Evolutionary conservation across 23 red algal species (phyloP).

Genomic region (Agarophyton chilense): DNA sequence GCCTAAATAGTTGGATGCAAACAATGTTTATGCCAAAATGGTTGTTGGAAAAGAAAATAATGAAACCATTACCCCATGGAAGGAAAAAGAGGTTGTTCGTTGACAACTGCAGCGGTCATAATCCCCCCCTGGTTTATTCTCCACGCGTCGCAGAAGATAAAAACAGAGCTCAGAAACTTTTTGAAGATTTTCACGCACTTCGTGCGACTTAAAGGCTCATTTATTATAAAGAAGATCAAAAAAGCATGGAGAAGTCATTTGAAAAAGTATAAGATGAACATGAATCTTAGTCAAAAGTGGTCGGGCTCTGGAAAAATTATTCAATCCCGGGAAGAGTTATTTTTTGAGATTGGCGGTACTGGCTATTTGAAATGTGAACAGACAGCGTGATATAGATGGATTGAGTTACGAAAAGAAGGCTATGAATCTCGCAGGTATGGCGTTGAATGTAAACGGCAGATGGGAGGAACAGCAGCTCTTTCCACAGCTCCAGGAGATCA

Average conservation of each 20-base stretch:
- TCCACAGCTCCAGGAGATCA: background rate
- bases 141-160: background rate
- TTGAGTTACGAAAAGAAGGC: background rate
- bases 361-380: background rate
- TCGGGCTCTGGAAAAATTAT: background rate
- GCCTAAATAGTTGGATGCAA: constrained; percentile 36
- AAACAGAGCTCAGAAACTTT: constrained; percentile 26
- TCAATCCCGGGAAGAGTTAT: constrained; percentile 24
- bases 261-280: constrained; percentile 3
- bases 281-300: background rate
- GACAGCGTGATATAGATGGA: background rate
- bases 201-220: constrained; percentile 10
- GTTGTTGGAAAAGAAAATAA: constrained; percentile 5
- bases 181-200: background rate
- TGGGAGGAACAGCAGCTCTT: constrained; percentile 14
- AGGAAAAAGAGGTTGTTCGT: background rate
- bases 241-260: background rate
- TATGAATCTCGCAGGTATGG: background rate
- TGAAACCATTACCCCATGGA: background rate
- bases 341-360: constrained; percentile 20
- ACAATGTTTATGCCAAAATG: background rate
- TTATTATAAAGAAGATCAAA: constrained; percentile 42
- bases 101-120: constrained; percentile 15
- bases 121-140: background rate
- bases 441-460: background rate